These are phyloP conservation scores for Castanea crenata DNA, from an alignment of 306 rosid species.

Conservation along the genomic window DNA sequence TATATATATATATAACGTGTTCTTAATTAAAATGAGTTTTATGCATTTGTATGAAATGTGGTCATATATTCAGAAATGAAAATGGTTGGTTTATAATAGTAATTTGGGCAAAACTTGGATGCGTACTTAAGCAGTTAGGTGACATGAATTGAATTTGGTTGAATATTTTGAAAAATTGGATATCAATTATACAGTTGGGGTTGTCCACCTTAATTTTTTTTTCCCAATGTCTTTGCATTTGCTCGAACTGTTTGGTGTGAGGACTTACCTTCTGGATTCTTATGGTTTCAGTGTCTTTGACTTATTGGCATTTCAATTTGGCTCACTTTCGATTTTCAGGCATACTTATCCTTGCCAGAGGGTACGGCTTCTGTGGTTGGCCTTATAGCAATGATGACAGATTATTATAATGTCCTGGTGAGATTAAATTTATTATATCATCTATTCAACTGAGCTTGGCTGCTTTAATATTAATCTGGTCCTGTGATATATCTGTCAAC, in stretches of 20 bases:
- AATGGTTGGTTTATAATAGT: conserved; percentile 1
- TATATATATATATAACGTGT: not conserved
- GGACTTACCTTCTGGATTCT: conserved; percentile 6
- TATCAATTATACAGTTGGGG: not conserved
- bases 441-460: conserved; percentile 4
- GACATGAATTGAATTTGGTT: conserved; percentile 1
- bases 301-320: conserved; percentile 8
- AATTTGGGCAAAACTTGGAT: conserved; percentile 4
- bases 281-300: conserved; percentile 9
- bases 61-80: conserved; percentile 7
- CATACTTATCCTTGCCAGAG: conserved; percentile 88
- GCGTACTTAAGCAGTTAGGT: not conserved
- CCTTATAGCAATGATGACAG: conserved; percentile 82
- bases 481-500: not conserved
- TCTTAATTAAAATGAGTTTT: not conserved
- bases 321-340: conserved; percentile 43
- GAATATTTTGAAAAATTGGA: not conserved
- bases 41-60: not conserved
- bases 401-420: conserved; percentile 80
- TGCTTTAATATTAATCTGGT: conserved; percentile 7
- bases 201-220: not conserved
- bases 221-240: not conserved
- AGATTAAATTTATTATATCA: conserved; percentile 17
- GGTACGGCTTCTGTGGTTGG: conserved; percentile 88
- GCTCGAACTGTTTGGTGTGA: not conserved